Conservation (phyloP, 345 rosid genomes). For the Cardamine occulta region DNA sequence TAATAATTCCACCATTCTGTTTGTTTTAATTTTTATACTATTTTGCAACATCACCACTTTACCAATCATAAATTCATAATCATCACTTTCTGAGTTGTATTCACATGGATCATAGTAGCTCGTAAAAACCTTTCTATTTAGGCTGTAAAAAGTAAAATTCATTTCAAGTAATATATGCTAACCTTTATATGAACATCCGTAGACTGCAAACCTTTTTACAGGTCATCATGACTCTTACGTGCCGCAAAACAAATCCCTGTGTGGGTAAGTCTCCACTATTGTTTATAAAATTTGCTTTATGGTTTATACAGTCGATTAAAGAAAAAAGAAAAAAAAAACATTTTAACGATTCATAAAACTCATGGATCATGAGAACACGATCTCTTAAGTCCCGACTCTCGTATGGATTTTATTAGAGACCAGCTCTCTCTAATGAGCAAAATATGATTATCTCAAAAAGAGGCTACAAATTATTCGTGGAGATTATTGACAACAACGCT, state of each 20-base stretch:
- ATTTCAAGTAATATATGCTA: background rate
- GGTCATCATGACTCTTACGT: background rate
- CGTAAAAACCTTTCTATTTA: background rate
- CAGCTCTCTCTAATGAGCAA: background rate
- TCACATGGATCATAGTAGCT: background rate
- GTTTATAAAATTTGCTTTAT: background rate
- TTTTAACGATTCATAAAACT: background rate
- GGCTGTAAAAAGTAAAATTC: background rate
- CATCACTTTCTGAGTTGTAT: too few relatives aligned
- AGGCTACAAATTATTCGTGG: background rate
- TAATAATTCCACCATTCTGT: too few relatives aligned
- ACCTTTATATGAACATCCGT: background rate
- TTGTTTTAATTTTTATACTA: too few relatives aligned
- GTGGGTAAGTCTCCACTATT: background rate
- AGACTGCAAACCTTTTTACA: background rate
- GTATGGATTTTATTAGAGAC: background rate
- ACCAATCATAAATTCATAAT: too few relatives aligned
- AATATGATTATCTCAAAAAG: background rate
- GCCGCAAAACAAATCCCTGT: background rate
- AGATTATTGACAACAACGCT: constrained; percentile 31
- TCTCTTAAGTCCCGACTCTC: background rate
- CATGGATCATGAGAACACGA: background rate
- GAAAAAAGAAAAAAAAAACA: background rate
- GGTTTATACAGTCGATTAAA: background rate
- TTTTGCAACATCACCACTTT: too few relatives aligned